Conservation (phyloP, 768 basidiomycete genomes). For the Lactifluus hygrophoroides region DNA sequence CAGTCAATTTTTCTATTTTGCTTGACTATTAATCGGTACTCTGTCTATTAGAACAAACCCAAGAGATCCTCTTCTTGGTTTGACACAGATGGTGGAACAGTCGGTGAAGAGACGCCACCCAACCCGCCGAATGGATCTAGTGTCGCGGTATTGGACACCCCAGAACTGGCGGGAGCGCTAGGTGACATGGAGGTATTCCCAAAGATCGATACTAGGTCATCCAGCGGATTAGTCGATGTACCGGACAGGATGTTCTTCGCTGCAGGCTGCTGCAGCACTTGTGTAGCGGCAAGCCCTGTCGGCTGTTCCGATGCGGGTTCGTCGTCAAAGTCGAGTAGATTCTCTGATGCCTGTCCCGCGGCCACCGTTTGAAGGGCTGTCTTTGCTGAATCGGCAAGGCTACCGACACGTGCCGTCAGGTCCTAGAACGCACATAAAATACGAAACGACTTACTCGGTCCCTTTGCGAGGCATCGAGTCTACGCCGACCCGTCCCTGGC, state of each 20-base stretch:
- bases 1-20: background rate
- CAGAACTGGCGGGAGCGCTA: background rate
- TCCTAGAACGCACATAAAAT: background rate
- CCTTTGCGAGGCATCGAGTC: slow-evolving; percentile 65
- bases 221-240: slow-evolving; percentile 81
- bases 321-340: slow-evolving; percentile 91
- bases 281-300: slow-evolving; percentile 70
- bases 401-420: slow-evolving; percentile 21
- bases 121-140: slow-evolving; percentile 12
- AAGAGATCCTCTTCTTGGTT: slow-evolving; percentile 13
- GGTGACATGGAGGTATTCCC: slow-evolving; percentile 39
- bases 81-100: slow-evolving; percentile 13
- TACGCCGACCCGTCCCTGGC: slow-evolving; percentile 79
- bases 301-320: slow-evolving; percentile 51
- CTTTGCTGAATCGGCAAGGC: slow-evolving; percentile 57
- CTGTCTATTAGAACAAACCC: slow-evolving; percentile 10
- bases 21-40: slow-evolving; percentile 14
- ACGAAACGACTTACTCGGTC: slow-evolving; percentile 39
- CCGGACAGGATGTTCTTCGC: slow-evolving; percentile 68
- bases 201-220: slow-evolving; percentile 91
- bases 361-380: slow-evolving; percentile 89
- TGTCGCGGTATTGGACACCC: slow-evolving; percentile 20
- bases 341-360: slow-evolving; percentile 88
- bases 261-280: slow-evolving; percentile 61
- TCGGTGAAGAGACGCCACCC: slow-evolving; percentile 9